Base-by-base conservation (phyloP, 305 asterid genomes). In the Salvia sclarea region DNA sequence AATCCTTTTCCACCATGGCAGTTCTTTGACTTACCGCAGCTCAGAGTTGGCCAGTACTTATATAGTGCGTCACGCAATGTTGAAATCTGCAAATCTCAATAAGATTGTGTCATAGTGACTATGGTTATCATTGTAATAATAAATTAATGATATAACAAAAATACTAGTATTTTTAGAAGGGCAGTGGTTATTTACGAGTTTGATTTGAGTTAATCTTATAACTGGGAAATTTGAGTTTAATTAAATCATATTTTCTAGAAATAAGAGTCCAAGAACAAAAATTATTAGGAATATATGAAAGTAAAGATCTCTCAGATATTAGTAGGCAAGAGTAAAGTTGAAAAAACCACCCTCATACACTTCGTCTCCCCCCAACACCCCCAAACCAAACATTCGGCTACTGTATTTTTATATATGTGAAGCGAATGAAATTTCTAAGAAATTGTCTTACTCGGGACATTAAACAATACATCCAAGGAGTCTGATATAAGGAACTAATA, bases 11-110 rank as follows among this genome's bases (percentile, higher is more conserved):
- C 84, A 57, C 87, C 88, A 77, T 86, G 89, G 85, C 96, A 92
- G 66, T 86, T 80, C 59, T 82, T 71, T 73, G 88, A 0, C 49
- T 79, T 72, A 67, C 85, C 60, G 77, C 98, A 89, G 76, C 84
- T 89, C 48, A 79, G 82, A 16, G 95, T 75, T 58, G 98, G 96
- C 98, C 98, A 92, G 72, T 87, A 89, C 83, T 76, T 80, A 35
- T 83, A 72, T 76, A 92, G 37, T 56, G 54, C 85, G 78, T 49
- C 85, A 49, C 21, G 80, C 88, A 89, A 75, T 55, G 88, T 67
- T 52, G 92, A 82, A 69, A 92, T 59, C 98, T 92, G 83, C 68
- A 80, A 28, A 65, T 48, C 64, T 30, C 59, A 59, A 20, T 64
- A 56, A 28, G 52, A 48, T 43, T 5, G 21, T 49, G 31, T 8